These are phyloP conservation scores for Cyberlindnera xylosilytica DNA, from an alignment of 805 yeast species.

Conservation along the genomic window DNA sequence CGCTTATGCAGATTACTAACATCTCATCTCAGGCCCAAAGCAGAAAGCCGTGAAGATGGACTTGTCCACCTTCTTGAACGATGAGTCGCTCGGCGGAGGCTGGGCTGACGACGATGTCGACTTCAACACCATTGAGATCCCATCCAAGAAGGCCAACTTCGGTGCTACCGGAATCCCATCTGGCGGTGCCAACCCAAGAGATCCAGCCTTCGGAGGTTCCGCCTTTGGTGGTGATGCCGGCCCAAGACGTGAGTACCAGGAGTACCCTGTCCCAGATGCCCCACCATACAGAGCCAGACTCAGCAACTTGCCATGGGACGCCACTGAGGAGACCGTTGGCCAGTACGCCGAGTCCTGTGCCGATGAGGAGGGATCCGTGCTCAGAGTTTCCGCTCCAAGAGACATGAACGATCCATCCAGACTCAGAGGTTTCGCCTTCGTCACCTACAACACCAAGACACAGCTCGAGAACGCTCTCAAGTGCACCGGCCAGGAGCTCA, in stretches of 20 bases:
- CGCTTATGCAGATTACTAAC: slow-evolving; percentile 10
- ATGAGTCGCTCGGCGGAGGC: slow-evolving; percentile 66
- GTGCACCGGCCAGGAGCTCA: slow-evolving; percentile 64
- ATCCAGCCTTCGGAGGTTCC: slow-evolving; percentile 41
- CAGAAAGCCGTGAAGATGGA: slow-evolving; percentile 76
- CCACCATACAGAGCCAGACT: slow-evolving; percentile 94
- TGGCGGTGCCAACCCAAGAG: slow-evolving; percentile 33
- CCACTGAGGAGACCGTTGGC: slow-evolving; percentile 58
- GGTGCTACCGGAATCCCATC: slow-evolving; percentile 28
- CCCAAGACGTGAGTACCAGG: slow-evolving; percentile 51
- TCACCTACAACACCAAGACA: slow-evolving; percentile 75
- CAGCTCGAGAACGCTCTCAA: slow-evolving; percentile 72
- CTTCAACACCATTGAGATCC: slow-evolving; percentile 58
- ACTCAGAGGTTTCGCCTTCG: slow-evolving; percentile 85
- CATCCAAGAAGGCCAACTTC: slow-evolving; percentile 34
- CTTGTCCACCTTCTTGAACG: slow-evolving; percentile 79
- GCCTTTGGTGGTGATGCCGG: slow-evolving; percentile 34
- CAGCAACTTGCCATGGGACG: slow-evolving; percentile 81
- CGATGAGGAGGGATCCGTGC: slow-evolving; percentile 50
- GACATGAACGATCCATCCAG: slow-evolving; percentile 59
- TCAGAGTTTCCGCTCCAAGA: slow-evolving; percentile 68
- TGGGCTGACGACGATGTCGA: slow-evolving; percentile 90
- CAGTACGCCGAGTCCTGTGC: slow-evolving; percentile 58
- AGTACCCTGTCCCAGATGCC: slow-evolving; percentile 82
- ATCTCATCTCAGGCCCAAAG: slow-evolving; percentile 47